Conservation (phyloP, 1,139 yeast genomes). For the Kodamaea fungicola region DNA sequence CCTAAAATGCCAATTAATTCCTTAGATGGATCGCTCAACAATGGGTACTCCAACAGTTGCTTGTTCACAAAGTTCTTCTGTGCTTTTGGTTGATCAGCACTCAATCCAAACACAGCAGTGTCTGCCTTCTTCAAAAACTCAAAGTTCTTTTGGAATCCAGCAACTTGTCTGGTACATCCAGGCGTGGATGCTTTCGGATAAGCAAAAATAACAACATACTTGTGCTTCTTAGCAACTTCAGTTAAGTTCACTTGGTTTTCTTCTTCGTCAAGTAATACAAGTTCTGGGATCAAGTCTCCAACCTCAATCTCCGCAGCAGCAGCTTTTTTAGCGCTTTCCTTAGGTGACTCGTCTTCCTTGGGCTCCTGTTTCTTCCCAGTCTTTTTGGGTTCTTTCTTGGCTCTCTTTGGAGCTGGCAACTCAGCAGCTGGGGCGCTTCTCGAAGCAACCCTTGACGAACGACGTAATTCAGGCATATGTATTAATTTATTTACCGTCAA, state of each 20-base stretch:
- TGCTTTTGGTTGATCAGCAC: conserved; percentile 71
- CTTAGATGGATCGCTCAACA: conserved; percentile 73
- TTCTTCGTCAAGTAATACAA: conserved; percentile 63
- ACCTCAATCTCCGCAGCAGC: conserved; percentile 36
- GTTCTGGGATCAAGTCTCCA: conserved; percentile 71
- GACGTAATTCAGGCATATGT: conserved; percentile 50
- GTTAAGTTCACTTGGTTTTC: conserved; percentile 53
- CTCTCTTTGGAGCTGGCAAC: conserved; percentile 1
- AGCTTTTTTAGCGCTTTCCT: conserved; percentile 10
- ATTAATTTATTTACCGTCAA: not conserved
- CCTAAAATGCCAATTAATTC: conserved; percentile 72
- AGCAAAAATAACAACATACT: conserved; percentile 62
- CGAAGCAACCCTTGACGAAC: conserved; percentile 45
- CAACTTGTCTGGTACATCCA: conserved; percentile 91
- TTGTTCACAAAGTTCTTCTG: conserved; percentile 75
- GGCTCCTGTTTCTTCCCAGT: conserved; percentile 6
- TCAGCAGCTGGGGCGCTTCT: conserved; percentile 11
- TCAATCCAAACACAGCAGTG: conserved; percentile 57
- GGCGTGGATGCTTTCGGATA: conserved; percentile 95
- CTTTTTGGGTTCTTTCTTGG: conserved; percentile 15
- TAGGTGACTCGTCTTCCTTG: conserved; percentile 8
- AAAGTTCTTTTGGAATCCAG: conserved; percentile 75
- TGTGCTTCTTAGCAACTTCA: conserved; percentile 44
- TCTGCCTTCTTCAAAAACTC: conserved; percentile 51
- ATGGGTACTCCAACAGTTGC: conserved; percentile 66